Percentiles rank a stretch among this genome's conserved stretches.
Conservation (phyloP, 441 rosid genomes). For the Pelargonium cotyledonis region DNA sequence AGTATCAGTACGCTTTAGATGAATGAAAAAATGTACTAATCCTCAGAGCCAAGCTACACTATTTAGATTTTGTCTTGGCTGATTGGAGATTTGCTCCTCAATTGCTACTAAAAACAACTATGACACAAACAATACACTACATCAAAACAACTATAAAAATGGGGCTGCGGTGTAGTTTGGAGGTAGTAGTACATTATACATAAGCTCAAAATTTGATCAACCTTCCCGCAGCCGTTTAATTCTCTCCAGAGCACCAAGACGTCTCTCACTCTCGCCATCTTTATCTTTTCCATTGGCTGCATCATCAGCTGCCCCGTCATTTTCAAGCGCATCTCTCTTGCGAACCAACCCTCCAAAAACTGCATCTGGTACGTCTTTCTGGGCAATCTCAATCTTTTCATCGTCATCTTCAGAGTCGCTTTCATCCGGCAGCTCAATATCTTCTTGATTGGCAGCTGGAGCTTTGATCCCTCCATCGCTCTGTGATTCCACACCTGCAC, state of each 20-base stretch:
- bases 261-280: conserved; percentile 34
- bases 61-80: too few species aligned
- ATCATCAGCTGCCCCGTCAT: conserved; percentile 21
- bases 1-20: too few species aligned
- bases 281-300: conserved; percentile 17
- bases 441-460: conserved; percentile 48
- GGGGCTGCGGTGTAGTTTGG: too few species aligned
- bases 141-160: too few species aligned
- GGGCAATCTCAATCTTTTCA: conserved; percentile 63
- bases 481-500: conserved; percentile 76
- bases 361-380: conserved; percentile 74
- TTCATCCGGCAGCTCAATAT: conserved; percentile 76
- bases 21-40: too few species aligned
- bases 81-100: too few species aligned
- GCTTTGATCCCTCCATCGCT: conserved; percentile 39
- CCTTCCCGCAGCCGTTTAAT: conserved; percentile 60
- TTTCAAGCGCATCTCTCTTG: conserved; percentile 55
- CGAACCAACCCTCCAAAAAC: conserved; percentile 74
- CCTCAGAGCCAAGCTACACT: too few species aligned
- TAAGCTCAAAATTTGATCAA: conserved; percentile 12
- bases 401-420: conserved; percentile 65
- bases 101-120: too few species aligned
- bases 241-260: conserved; percentile 80
- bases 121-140: too few species aligned
- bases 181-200: too few species aligned